Base-by-base conservation (phyloP, 768 basidiomycete genomes). In the Mycena latifolia region DNA sequence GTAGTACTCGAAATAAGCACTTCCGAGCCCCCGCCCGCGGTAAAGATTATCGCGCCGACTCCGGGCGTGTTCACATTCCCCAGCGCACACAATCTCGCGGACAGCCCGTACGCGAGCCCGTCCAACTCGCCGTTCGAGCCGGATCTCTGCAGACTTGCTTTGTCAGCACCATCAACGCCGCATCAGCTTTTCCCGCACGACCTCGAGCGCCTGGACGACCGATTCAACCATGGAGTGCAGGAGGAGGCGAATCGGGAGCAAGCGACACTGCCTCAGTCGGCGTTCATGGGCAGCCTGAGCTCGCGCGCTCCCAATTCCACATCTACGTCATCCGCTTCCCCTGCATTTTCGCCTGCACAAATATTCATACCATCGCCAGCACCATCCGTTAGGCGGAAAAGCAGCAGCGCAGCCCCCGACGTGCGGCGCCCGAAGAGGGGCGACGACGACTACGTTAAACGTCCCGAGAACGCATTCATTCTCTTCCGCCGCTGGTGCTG, bases 401-500 rank as follows among this genome's bases (percentile, higher is more conserved):
- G 61, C 58, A 28, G 6, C 31, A 37, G 33, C 10, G 47, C 50
- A 6, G 33, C 33, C 33, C 24, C 55, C 3, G 68, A 61, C 2
- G 88, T 89, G 65, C 86, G 86, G 69, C 78, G 85, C 63, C 85
- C 89, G 66, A 87, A 82, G 78, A 88, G 89, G 81, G 92, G 92
- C 71, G 92, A 93, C 77, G 90, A 91, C 54, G 91, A 92, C 77
- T 93, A 93, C 74, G 88, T 93, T 81, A 92, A 92, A 77, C 88
- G 92, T 46, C 39, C 52, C 14, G 52, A 47, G n/a, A 93, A 93
- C 72, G 92, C 92, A 14, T 93, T 93, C 82, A 93, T 93, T 75
- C 85, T 93, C 60, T 93, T 93, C 85, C 87, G 92, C 61, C 86
- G 91, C 70, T 88, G 90, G 72, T 91, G 90, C 78, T 91, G 89